Conservation (phyloP, 2,329 filamentous ascomycete species). For the Colletotrichum simmondsii region DNA sequence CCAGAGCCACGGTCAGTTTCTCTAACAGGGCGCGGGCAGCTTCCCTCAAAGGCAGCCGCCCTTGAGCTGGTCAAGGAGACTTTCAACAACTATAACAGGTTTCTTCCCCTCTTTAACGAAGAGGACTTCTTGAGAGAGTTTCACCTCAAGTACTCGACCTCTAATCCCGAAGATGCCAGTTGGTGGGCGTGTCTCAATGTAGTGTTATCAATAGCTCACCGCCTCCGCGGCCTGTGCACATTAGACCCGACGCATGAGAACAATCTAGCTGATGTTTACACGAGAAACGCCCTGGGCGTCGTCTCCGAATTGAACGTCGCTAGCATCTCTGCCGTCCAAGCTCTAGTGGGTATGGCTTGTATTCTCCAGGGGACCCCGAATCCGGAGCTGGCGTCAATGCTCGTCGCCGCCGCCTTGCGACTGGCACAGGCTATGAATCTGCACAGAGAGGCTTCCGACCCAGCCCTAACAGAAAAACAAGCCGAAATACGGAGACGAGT, state of each 20-base stretch:
- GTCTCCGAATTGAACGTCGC: conserved; percentile 36
- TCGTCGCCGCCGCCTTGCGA: conserved; percentile 37
- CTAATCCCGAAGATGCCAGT: conserved; percentile 27
- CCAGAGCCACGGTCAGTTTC: conserved; percentile 16
- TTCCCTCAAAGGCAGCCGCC: conserved; percentile 33
- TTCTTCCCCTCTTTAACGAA: conserved; percentile 38
- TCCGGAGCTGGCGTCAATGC: conserved; percentile 35
- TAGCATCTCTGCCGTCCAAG: conserved; percentile 38
- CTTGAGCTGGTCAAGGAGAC: conserved; percentile 32
- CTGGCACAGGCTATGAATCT: conserved; percentile 39
- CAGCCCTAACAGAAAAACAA: conserved; percentile 25
- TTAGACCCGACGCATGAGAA: conserved; percentile 33
- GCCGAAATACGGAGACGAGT: conserved; percentile 36
- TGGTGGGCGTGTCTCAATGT: conserved; percentile 42
- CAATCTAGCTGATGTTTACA: conserved; percentile 31
- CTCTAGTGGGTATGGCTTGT: conserved; percentile 38
- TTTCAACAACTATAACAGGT: conserved; percentile 22
- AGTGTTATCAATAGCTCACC: conserved; percentile 36
- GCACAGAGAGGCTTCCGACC: conserved; percentile 32
- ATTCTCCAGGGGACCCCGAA: conserved; percentile 40
- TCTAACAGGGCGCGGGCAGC: conserved; percentile 15
- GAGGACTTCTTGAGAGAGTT: conserved; percentile 19
- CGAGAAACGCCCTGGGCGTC: conserved; percentile 37
- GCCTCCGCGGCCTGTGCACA: conserved; percentile 37
- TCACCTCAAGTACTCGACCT: conserved; percentile 28